These are phyloP conservation scores for Punctularia strigosozonata DNA, from an alignment of 768 basidiomycete genomes.

Conservation along the genomic window DNA sequence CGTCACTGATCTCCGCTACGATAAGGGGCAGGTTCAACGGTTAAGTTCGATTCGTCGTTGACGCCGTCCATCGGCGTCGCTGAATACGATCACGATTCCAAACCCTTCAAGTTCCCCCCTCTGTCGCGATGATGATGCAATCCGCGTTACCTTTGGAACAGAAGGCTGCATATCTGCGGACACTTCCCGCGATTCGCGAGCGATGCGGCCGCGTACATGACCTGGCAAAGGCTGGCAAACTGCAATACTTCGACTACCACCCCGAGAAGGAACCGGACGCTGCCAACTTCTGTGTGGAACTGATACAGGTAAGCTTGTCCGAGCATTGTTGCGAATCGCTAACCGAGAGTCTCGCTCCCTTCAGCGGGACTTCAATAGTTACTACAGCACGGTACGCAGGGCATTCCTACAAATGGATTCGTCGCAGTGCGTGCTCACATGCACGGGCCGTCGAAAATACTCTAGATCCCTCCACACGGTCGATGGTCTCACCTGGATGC, in stretches of 20 bases:
- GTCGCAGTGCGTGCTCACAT: neutral
- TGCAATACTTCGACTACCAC: slow-evolving; percentile 82
- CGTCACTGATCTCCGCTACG: too few relatives aligned
- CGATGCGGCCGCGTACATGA: slow-evolving; percentile 70
- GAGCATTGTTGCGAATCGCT: slow-evolving; percentile 1
- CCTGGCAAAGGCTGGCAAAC: slow-evolving; percentile 60
- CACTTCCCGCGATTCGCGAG: slow-evolving; percentile 82
- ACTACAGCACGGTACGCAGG: slow-evolving; percentile 46
- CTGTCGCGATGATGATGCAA: too few relatives aligned
- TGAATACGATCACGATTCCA: too few relatives aligned
- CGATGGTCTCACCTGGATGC: slow-evolving; percentile 85
- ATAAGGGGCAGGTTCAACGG: too few relatives aligned
- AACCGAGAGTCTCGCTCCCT: slow-evolving; percentile 5
- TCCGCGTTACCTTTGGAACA: too few relatives aligned
- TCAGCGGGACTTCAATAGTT: slow-evolving; percentile 71
- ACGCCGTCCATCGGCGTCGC: too few relatives aligned
- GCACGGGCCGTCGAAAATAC: neutral
- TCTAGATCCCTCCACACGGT: slow-evolving; percentile 76
- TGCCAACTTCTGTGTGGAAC: slow-evolving; percentile 58
- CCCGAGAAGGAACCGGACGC: slow-evolving; percentile 62
- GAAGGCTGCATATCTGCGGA: slow-evolving; percentile 63
- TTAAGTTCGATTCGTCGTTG: too few relatives aligned
- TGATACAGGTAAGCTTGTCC: slow-evolving; percentile 55
- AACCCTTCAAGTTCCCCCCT: too few relatives aligned
- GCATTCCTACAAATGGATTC: neutral